Conservation (phyloP, 371 early-diverging fungal genomes). For the Circinella umbellata region DNA sequence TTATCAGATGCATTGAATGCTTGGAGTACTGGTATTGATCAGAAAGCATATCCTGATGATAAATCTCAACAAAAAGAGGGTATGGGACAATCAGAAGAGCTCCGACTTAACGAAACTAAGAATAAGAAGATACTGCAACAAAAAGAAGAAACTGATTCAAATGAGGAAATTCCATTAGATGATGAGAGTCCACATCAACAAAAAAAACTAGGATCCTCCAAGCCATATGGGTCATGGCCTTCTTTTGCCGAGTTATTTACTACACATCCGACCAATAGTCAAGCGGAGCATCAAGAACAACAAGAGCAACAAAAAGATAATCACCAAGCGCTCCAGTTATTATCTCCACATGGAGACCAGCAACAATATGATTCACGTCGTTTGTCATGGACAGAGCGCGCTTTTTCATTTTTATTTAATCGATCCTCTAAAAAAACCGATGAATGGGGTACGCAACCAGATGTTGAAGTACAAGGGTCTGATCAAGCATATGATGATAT, state of each 20-base stretch:
- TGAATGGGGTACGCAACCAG: neutral
- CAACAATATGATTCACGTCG: neutral
- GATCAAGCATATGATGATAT: constrained; percentile 18
- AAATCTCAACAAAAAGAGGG: neutral
- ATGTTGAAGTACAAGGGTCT: constrained; percentile 19
- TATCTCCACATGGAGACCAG: neutral
- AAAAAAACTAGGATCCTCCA: neutral
- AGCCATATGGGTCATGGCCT: too few relatives aligned
- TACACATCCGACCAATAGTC: neutral
- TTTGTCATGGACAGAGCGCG: constrained; percentile 19
- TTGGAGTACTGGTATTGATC: constrained; percentile 14
- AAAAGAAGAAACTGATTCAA: neutral
- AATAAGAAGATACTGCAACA: too few relatives aligned
- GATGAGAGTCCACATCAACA: neutral
- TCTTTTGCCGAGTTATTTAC: too few relatives aligned
- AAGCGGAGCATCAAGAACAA: neutral
- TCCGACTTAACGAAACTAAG: too few relatives aligned
- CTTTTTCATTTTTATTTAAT: constrained; percentile 14
- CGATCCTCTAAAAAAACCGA: neutral
- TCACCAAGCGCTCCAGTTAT: too few relatives aligned
- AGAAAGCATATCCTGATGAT: neutral
- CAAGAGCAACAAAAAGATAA: neutral
- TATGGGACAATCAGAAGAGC: neutral
- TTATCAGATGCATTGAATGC: constrained; percentile 18
- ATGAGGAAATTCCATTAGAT: neutral